Conservation (phyloP, 352 stramenopile species). For the Peronospora destructor region DNA sequence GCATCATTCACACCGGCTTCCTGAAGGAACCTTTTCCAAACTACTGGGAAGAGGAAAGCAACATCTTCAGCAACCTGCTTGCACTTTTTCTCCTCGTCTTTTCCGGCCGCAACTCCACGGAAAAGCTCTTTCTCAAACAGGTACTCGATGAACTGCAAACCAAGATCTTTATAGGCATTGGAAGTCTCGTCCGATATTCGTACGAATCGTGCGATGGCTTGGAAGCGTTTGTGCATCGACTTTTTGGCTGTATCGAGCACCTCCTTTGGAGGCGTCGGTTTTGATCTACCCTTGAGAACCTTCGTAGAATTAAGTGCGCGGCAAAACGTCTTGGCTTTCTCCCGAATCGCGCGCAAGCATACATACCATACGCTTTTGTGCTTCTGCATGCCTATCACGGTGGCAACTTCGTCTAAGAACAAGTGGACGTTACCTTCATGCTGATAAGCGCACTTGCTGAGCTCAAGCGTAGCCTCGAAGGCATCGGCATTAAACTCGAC, state of each 20-base stretch:
- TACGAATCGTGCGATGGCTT: slow-evolving; percentile 46
- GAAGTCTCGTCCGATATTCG: slow-evolving; percentile 17
- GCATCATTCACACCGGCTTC: slow-evolving; percentile 39
- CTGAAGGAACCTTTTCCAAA: slow-evolving; percentile 66
- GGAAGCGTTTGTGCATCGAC: slow-evolving; percentile 46
- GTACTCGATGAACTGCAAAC: slow-evolving; percentile 57
- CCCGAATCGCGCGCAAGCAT: slow-evolving; percentile 70
- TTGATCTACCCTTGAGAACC: no score
- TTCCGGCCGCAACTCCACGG: slow-evolving; percentile 5
- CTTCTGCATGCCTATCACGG: slow-evolving; percentile 81
- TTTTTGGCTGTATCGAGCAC: slow-evolving; percentile 22
- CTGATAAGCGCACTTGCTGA: slow-evolving; percentile 49
- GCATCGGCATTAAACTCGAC: slow-evolving; percentile 30
- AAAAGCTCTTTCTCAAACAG: slow-evolving; percentile 38
- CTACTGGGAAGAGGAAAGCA: slow-evolving; percentile 56
- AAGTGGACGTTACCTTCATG: slow-evolving; percentile 70
- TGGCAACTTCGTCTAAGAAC: slow-evolving; percentile 48
- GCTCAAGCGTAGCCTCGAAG: slow-evolving; percentile 31
- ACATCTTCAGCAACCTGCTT: slow-evolving; percentile 31
- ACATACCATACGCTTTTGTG: slow-evolving; percentile 83
- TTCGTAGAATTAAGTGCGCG: slow-evolving; percentile 28
- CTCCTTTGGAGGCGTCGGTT: slow-evolving; percentile 9
- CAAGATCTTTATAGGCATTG: slow-evolving; percentile 39
- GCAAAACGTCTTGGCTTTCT: slow-evolving; percentile 71
- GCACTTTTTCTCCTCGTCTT: slow-evolving; percentile 33